These are phyloP conservation scores for Coniochaeta hoffmannii DNA, from an alignment of 2,329 filamentous ascomycete species.

Conservation along the genomic window DNA sequence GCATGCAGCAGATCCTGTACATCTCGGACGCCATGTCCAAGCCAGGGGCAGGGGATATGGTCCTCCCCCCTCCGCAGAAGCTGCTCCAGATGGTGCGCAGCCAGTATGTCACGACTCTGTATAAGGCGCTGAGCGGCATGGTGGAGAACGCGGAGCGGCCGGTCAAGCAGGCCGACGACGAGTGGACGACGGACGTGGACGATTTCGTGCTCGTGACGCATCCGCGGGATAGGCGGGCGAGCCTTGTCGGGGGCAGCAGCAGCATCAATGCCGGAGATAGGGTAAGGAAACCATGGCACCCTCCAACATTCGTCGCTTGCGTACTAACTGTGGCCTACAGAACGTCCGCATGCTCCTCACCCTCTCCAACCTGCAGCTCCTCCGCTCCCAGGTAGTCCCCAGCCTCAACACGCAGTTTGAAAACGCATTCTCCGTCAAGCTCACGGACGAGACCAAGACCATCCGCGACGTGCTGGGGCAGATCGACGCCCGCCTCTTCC, in stretches of 20 bases:
- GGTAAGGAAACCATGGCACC: slow-evolving; percentile 30
- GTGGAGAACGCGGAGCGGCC: slow-evolving; percentile 89
- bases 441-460: slow-evolving; percentile 88
- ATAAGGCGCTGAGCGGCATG: slow-evolving; percentile 90
- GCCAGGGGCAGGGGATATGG: slow-evolving; percentile 65
- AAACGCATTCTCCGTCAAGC: slow-evolving; percentile 84
- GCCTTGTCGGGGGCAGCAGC: slow-evolving; percentile 33
- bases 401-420: slow-evolving; percentile 90
- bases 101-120: slow-evolving; percentile 89
- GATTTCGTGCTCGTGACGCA: slow-evolving; percentile 25
- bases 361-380: slow-evolving; percentile 79
- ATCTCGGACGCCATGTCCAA: slow-evolving; percentile 78
- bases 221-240: slow-evolving; percentile 21
- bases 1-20: slow-evolving; percentile 94
- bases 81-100: slow-evolving; percentile 82
- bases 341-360: slow-evolving; percentile 92
- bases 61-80: slow-evolving; percentile 79
- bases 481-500: slow-evolving; percentile 86
- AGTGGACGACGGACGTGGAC: slow-evolving; percentile 47
- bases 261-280: slow-evolving; percentile 49
- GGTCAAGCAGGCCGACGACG: slow-evolving; percentile 55
- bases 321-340: slow-evolving; percentile 33
- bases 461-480: slow-evolving; percentile 85
- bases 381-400: slow-evolving; percentile 76
- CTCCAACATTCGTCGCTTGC: background rate